Evolutionary conservation across 805 yeast species (phyloP).

Genomic region (Pichia heedii): DNA sequence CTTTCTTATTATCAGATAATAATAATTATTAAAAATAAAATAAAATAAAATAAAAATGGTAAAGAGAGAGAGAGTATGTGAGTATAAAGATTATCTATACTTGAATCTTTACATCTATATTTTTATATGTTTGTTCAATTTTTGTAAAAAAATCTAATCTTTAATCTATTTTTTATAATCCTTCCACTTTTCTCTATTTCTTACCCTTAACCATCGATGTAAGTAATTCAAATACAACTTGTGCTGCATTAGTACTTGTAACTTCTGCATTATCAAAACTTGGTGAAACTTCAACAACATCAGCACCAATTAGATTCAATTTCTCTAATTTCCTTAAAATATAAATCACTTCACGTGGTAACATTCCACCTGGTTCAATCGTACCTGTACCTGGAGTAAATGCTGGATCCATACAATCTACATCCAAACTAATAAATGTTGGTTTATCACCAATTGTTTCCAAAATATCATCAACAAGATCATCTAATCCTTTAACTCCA

Average conservation of each 20-base stretch:
- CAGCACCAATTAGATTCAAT: slow-evolving; percentile 45
- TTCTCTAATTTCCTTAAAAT: slow-evolving; percentile 37
- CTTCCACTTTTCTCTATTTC: background rate
- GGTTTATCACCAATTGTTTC: slow-evolving; percentile 50
- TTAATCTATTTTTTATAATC: background rate
- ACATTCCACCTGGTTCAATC: slow-evolving; percentile 51
- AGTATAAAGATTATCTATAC: too few relatives aligned
- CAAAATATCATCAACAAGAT: slow-evolving; percentile 44
- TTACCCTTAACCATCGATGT: slow-evolving; percentile 59
- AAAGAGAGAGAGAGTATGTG: too few relatives aligned
- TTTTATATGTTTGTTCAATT: too few relatives aligned
- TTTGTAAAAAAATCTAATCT: too few relatives aligned
- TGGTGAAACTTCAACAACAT: slow-evolving; percentile 54
- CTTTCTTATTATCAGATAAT: slow-evolving; percentile 32
- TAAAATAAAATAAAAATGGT: too few relatives aligned
- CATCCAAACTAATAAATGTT: slow-evolving; percentile 71
- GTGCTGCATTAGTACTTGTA: slow-evolving; percentile 63
- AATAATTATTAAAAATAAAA: background rate
- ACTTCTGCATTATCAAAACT: slow-evolving; percentile 56
- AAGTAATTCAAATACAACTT: slow-evolving; percentile 58
- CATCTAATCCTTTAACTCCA: slow-evolving; percentile 42
- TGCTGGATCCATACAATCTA: slow-evolving; percentile 53
- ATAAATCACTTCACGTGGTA: slow-evolving; percentile 45
- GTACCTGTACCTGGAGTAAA: slow-evolving; percentile 53
- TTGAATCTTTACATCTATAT: too few relatives aligned